phyloP scores from a whole-genome alignment of 192 early-diverging fungal genomes.

The Coemansia furcata region DNA sequence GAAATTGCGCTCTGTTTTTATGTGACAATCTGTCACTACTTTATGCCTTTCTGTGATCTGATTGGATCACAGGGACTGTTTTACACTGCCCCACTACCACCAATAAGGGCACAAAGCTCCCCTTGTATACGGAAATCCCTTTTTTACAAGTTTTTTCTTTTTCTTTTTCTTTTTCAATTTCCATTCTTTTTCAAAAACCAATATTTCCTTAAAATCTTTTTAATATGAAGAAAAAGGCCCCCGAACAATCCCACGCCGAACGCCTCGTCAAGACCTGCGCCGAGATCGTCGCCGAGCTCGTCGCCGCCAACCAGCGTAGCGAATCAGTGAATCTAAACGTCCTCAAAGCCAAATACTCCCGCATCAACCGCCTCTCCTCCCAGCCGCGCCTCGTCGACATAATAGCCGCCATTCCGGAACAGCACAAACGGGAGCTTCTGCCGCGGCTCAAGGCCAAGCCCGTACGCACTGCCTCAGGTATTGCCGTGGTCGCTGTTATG shows the following conservation, averaged over 20 bases:
- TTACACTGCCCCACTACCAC: no score
- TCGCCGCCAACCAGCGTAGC: conserved; percentile 62
- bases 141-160: not conserved
- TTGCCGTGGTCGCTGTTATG: conserved; percentile 51
- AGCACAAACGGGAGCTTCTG: conserved; percentile 79
- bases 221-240: conserved; percentile 42
- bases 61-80: no score
- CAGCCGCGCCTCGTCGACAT: conserved; percentile 97
- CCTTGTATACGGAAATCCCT: not conserved
- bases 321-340: conserved; percentile 87
- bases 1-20: no score
- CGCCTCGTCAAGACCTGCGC: conserved; percentile 81
- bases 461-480: conserved; percentile 80
- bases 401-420: conserved; percentile 96
- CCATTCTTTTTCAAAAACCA: not conserved
- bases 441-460: conserved; percentile 94
- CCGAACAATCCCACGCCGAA: conserved; percentile 56
- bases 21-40: no score
- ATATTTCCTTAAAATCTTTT: no score
- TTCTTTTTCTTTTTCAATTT: not conserved
- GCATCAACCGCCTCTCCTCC: conserved; percentile 70
- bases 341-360: conserved; percentile 72
- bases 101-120: no score
- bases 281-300: conserved; percentile 89
- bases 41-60: no score